Conservation (phyloP, 345 rosid genomes). For the Lepidium aucheri region DNA sequence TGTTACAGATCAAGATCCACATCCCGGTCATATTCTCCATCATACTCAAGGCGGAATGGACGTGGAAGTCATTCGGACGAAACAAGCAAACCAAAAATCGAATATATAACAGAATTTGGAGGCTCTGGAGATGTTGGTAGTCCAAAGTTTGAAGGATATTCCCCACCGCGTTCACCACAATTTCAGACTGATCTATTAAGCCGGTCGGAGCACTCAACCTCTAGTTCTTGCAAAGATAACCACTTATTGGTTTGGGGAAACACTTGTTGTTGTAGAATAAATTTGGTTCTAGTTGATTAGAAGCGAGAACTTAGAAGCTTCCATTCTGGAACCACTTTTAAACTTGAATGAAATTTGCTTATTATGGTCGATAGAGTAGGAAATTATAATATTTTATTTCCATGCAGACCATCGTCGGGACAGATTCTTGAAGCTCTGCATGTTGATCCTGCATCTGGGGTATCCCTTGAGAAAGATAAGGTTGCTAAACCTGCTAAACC, state of each 20-base stretch:
- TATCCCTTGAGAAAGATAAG: slow-evolving; percentile 75
- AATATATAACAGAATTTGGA: slow-evolving; percentile 92
- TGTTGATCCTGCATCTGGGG: slow-evolving; percentile 96
- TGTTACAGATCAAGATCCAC: slow-evolving; percentile 57
- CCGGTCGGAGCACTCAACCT: slow-evolving; percentile 99
- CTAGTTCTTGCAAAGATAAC: slow-evolving; percentile 96
- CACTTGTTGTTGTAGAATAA: slow-evolving; percentile 40
- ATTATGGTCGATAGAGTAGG: not conserved
- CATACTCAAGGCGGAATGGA: slow-evolving; percentile 53
- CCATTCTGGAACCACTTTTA: slow-evolving; percentile 41
- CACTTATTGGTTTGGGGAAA: slow-evolving; percentile 62
- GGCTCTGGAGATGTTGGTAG: slow-evolving; percentile 57
- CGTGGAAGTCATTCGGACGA: slow-evolving; percentile 63
- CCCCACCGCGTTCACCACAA: slow-evolving; percentile 90
- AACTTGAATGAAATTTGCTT: not conserved
- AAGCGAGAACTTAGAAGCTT: slow-evolving; percentile 51
- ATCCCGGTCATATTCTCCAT: slow-evolving; percentile 77
- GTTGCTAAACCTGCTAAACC: slow-evolving; percentile 41
- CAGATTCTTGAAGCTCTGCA: slow-evolving; percentile 91
- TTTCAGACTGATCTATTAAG: slow-evolving; percentile 50
- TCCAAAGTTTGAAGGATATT: slow-evolving; percentile 68
- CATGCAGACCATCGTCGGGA: slow-evolving; percentile 85
- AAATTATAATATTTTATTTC: slow-evolving; percentile 38
- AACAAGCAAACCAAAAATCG: slow-evolving; percentile 64
- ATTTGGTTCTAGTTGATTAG: slow-evolving; percentile 45